These are phyloP conservation scores for Amanita subjunquillea DNA, from an alignment of 768 basidiomycete genomes.

Conservation along the genomic window DNA sequence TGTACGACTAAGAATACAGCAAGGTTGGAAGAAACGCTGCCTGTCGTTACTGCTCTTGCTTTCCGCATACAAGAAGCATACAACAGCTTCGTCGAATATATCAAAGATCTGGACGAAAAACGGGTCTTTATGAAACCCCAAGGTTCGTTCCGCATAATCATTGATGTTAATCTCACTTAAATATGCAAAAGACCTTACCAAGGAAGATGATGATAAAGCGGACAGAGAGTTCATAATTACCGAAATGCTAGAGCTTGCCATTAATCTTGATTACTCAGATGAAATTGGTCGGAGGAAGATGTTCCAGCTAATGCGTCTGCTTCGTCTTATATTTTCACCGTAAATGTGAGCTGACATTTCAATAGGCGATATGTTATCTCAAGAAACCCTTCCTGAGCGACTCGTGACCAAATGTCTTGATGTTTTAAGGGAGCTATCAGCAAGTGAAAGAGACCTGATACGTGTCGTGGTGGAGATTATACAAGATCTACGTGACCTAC, in stretches of 20 bases:
- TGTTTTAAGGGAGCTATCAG: constrained; percentile 61
- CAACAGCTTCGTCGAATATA: constrained; percentile 33
- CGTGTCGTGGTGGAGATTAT: constrained; percentile 27
- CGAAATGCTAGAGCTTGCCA: constrained; percentile 72
- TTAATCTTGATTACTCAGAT: constrained; percentile 82
- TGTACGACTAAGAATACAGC: constrained; percentile 45
- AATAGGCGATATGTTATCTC: constrained; percentile 72
- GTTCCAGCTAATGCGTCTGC: constrained; percentile 76
- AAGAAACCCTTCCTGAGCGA: constrained; percentile 55
- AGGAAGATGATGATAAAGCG: constrained; percentile 35
- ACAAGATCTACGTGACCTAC: constrained; percentile 22
- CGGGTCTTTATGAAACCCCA: constrained; percentile 11
- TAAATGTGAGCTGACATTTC: not conserved
- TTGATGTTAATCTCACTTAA: constrained; percentile 7
- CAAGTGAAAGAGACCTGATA: constrained; percentile 49
- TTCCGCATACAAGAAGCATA: constrained; percentile 63
- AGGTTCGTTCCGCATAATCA: not conserved
- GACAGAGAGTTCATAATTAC: constrained; percentile 61
- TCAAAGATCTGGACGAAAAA: constrained; percentile 14
- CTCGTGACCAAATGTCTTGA: constrained; percentile 75
- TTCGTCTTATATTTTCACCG: not conserved
- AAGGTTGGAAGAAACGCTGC: constrained; percentile 60
- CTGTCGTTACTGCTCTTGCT: constrained; percentile 78
- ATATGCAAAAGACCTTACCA: constrained; percentile 23
- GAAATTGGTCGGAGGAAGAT: constrained; percentile 86